Evolutionary conservation across 2,329 filamentous ascomycete species (phyloP), one percentile per base, ranked within the genome.

Genomic region (Hypoxylon sp.): DNA sequence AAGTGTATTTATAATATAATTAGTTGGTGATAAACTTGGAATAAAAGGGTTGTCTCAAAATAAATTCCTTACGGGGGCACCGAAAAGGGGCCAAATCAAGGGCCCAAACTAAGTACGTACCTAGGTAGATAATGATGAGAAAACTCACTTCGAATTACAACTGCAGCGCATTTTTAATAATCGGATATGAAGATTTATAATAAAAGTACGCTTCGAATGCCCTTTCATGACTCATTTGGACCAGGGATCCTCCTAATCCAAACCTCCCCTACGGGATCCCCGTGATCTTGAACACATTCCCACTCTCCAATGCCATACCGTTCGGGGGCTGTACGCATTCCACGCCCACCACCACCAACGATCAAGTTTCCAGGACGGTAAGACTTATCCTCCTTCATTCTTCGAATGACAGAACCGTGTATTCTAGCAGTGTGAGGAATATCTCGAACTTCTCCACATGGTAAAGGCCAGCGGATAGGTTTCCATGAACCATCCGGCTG

Each of bases 351-450:
- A 0, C 93, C 93, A 0, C 93, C 93, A 2, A 94, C 80, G 66
- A 96, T 93, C 58, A 96, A 77, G 67, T 96, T 96, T 0, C 93
- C 93, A 0, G 93, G 93, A 0, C 93, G 84, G 74, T 95, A 96
- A 0, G 73, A 81, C 1, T 83, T 76, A 65, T 94, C 86, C 6
- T 81, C 78, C 50, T 88, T 78, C 89, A 96, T 91, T 5, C 93
- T 86, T 17, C 87, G 87, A 63, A 96, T 89, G 0, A 93, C 93
- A 21, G 90, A 92, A 45, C 89, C 87, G 73, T 96, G 93, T 1
- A 96, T 86, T 21, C 89, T 83, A 0, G 90, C 92, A 59, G 90
- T 83, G 7, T 86, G 79, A 0, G 93, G 93, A 1, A 96, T 89
- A 74, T 96, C 93, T 14, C 93, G 87, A 0, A 91, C 88, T 79